Evolutionary conservation across 805 yeast species (phyloP).

Genomic region (Sugiyamaella mastotermitis): DNA sequence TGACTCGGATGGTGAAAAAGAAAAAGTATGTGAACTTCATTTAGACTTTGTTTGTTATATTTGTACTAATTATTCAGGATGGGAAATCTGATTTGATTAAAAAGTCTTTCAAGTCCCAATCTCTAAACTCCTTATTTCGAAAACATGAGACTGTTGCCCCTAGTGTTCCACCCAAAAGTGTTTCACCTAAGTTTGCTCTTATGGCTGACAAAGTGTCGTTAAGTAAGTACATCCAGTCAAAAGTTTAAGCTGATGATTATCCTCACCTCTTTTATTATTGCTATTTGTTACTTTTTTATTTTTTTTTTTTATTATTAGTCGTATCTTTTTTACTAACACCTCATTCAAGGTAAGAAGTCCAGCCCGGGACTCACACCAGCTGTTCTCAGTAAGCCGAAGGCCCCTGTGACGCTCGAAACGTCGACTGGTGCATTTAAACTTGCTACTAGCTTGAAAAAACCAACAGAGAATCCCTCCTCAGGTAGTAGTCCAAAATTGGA

Average conservation of each 20-base stretch:
- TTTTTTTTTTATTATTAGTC: too few species aligned
- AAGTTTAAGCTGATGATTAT: too few species aligned
- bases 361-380: slow-evolving; percentile 13
- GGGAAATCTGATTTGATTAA: slow-evolving; percentile 10
- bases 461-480: slow-evolving; percentile 16
- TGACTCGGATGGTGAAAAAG: not conserved
- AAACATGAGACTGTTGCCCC: slow-evolving; percentile 12
- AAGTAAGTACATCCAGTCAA: slow-evolving; percentile 4
- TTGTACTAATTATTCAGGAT: not conserved
- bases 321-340: slow-evolving; percentile 2
- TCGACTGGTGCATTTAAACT: slow-evolving; percentile 26
- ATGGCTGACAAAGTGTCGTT: slow-evolving; percentile 12
- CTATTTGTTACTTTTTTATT: too few species aligned
- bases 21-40: not conserved
- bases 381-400: slow-evolving; percentile 6
- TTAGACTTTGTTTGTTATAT: not conserved
- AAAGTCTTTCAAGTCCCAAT: slow-evolving; percentile 33
- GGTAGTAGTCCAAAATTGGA: slow-evolving; percentile 16
- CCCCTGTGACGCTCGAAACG: slow-evolving; percentile 17
- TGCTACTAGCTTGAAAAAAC: slow-evolving; percentile 18
- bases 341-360: slow-evolving; percentile 2
- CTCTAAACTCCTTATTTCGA: slow-evolving; percentile 30
- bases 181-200: slow-evolving; percentile 4
- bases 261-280: too few species aligned
- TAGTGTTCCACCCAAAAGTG: slow-evolving; percentile 3